Base-by-base conservation (phyloP, 2,329 filamentous ascomycete genomes). In the Pseudogymnoascus pannorum region DNA sequence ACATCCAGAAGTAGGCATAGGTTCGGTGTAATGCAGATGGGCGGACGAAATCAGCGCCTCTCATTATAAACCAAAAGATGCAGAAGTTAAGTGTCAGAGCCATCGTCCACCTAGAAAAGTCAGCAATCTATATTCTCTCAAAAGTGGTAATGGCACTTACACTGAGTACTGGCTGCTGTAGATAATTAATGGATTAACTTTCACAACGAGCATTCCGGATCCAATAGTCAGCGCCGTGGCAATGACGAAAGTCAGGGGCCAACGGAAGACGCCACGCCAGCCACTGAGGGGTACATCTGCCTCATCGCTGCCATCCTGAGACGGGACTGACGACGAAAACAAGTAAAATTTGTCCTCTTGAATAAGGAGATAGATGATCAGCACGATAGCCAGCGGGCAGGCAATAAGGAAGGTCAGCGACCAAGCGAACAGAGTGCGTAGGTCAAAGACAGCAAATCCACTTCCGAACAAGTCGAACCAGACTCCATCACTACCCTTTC, bases 401-500 rank as follows among this genome's bases (percentile, higher is more conserved):
- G 87, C 87, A 18, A 96, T 87, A 18, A 97, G 83, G 11, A 97
- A 75, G 0, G 89, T 89, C 26, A 97, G 81, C 4, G 91, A 92
- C 75, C 94, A 85, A 3, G 91, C 92, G 74, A 97, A 97, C 62
- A 97, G 81, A 6, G 90, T 92, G 65, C 89, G 84, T 38, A 97
- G 79, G 54, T 83, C 81, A 70, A 97, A 89, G 2, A 96, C 80
- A 14, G 88, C 89, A 72, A 97, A 92, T 1, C 80, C 80, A 61
- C 80, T 82, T 44, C 93, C 94, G 66, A 96, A 93, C 6, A 97
- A 75, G 71, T 97, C 94, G 70, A 97, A 97, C 91, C 92, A 99
- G 12, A 97, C 91, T 29, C 87, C 90, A 63, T 84, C 79, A 14
- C 81, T 85, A 4, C 86, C 85, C 35, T 76, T 79, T 8, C 89